Conservation (phyloP, 1,284 basidiomycete genomes). For the Stereum hirsutum region DNA sequence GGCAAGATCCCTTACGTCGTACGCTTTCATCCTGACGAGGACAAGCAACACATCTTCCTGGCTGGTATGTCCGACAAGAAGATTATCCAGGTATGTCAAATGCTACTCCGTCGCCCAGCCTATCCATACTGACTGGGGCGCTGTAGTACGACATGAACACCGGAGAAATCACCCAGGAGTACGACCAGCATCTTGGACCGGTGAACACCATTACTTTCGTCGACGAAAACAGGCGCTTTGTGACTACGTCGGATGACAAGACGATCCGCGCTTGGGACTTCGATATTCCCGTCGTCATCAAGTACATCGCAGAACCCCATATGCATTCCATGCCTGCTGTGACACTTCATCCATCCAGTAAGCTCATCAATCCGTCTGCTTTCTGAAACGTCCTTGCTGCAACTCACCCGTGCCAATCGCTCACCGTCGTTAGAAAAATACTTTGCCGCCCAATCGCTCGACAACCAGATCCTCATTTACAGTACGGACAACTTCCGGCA, state of each 20-base stretch:
- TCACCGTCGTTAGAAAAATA: constrained; percentile 79
- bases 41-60: constrained; percentile 94
- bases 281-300: constrained; percentile 98
- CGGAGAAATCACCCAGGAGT: constrained; percentile 94
- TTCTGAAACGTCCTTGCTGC: neutral
- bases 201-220: constrained; percentile 99
- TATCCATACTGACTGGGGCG: constrained; percentile 1
- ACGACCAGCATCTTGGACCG: constrained; percentile 96
- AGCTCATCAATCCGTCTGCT: constrained; percentile 23
- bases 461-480: constrained; percentile 97
- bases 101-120: neutral
- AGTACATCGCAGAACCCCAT: constrained; percentile 97
- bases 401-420: neutral
- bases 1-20: constrained; percentile 96
- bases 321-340: constrained; percentile 99
- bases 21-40: constrained; percentile 91
- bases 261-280: constrained; percentile 98
- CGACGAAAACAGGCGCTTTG: constrained; percentile 92
- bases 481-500: constrained; percentile 96
- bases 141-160: constrained; percentile 87
- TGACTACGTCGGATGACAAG: constrained; percentile 99
- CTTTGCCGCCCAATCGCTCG: constrained; percentile 94
- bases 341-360: constrained; percentile 88
- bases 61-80: constrained; percentile 99
- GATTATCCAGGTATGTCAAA: constrained; percentile 77